These are phyloP conservation scores for Hordeum pubiflorum DNA, from an alignment of 202 grass and related monocot species.

Conservation along the genomic window DNA sequence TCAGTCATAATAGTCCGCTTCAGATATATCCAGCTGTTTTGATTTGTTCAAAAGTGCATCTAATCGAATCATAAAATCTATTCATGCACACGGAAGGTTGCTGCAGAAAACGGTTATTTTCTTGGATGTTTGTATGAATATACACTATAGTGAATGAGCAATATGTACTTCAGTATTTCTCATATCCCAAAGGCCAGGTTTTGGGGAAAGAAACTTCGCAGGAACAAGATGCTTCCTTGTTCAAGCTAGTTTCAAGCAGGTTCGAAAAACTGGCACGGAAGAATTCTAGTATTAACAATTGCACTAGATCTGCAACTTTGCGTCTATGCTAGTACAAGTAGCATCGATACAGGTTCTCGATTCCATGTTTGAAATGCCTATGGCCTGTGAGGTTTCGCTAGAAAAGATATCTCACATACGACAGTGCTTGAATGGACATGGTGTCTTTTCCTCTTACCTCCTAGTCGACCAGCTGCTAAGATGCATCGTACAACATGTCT, in stretches of 20 bases:
- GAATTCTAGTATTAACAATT: not conserved
- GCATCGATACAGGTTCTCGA: not conserved
- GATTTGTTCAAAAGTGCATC: not conserved
- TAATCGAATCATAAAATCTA: not conserved
- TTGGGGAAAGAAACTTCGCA: not conserved
- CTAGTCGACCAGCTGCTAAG: not conserved
- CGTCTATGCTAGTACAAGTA: not conserved
- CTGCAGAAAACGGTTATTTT: not conserved
- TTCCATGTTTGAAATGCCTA: not conserved
- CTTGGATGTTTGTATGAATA: not conserved
- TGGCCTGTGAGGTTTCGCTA: not conserved
- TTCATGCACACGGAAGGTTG: not conserved
- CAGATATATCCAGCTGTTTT: not conserved
- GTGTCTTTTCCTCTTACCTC: slow-evolving; percentile 2
- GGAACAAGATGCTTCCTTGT: not conserved
- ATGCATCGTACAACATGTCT: not conserved
- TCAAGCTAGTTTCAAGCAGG: not conserved
- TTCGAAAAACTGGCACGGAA: not conserved
- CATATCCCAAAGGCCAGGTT: not conserved
- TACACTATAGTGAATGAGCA: not conserved
- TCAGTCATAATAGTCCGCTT: not conserved
- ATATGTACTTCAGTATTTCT: not conserved
- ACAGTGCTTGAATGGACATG: slow-evolving; percentile 8
- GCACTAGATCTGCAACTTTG: not conserved
- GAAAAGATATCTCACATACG: not conserved